Base-by-base conservation (phyloP, 1,284 basidiomycete genomes). In the Cystobasidium sp. region DNA sequence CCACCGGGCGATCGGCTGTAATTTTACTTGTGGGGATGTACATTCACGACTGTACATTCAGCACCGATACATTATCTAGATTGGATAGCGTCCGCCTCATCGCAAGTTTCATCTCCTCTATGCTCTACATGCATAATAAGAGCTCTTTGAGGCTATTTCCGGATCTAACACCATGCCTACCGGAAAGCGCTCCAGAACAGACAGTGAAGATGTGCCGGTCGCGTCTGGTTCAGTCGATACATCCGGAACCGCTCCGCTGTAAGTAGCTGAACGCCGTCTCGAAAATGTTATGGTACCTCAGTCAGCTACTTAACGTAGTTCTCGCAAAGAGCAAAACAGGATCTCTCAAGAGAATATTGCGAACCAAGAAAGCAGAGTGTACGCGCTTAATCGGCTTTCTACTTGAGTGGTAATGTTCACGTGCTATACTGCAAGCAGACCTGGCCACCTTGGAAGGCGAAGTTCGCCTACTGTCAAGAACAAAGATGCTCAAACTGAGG, bases 1-100 rank as follows among this genome's bases (percentile, higher is more conserved):
- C 51, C 51, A 53, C 51, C 12, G 3, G 51, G 9, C 24, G 9
- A 53, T 53, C 24, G 24, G n/a, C 51, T 9, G n/a, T 9, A 20
- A 18, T 14, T 53, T 14, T 1, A 31, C 31, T 31, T 31, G 31
- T 31, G n/a, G 10, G 51, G 24, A 2, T 53, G 51, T 22, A 53
- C 51, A 53, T 53, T 53, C 14, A 53, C 51, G 9, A 9, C 12
- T 53, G 51, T 20, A 53, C 51, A 53, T 20, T 53, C 51, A 53
- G 51, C 51, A 53, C n/a, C 24, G 51, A 18, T 18, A 9, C 51
- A 22, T 9, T 20, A 2, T 18, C n/a, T 14, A 53, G 51, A 20
- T 2, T 53, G 14, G n/a, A 53, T 20, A 31, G 31, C 31, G 31
- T 31, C 31, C 31, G 31, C 1, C 31, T 31, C 31, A 31, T 31